Evolutionary conservation across 352 stramenopile species (phyloP).

Genomic region (Phytophthora fragariae): DNA sequence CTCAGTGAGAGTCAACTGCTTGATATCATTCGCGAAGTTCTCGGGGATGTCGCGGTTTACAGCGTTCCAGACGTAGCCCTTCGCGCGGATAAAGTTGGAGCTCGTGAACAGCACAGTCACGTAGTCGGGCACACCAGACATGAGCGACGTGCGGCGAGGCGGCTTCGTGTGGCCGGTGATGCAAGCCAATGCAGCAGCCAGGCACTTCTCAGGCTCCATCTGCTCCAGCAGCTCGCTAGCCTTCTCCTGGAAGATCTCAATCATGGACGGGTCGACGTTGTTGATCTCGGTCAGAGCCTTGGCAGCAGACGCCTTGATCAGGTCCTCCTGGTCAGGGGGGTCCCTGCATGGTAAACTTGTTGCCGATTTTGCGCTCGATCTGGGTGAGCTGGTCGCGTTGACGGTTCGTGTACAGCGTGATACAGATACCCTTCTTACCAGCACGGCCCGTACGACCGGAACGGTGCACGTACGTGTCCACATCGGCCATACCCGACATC

Average conservation of each 20-base stretch:
- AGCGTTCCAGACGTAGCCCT: constrained; percentile 94
- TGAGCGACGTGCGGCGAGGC: constrained; percentile 81
- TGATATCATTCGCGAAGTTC: constrained; percentile 81
- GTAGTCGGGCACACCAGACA: constrained; percentile 92
- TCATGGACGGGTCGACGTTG: constrained; percentile 76
- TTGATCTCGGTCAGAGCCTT: constrained; percentile 89
- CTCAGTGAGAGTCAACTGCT: constrained; percentile 91
- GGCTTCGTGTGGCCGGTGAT: constrained; percentile 92
- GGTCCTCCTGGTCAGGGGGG: constrained; percentile 87
- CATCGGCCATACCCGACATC: constrained; percentile 87
- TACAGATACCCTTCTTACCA: constrained; percentile 96
- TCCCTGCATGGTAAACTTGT: constrained; percentile 91
- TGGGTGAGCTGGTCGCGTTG: constrained; percentile 79
- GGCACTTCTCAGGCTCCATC: constrained; percentile 64
- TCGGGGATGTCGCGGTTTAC: constrained; percentile 88
- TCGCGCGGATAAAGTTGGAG: constrained; percentile 84
- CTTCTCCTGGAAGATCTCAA: constrained; percentile 80
- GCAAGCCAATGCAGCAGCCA: constrained; percentile 87
- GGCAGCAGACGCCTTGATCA: constrained; percentile 86
- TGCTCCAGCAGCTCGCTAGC: constrained; percentile 70
- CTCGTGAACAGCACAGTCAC: constrained; percentile 89
- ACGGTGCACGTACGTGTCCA: constrained; percentile 98
- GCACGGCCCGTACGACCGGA: constrained; percentile 97
- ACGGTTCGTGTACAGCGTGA: constrained; percentile 95
- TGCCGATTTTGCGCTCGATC: constrained; percentile 91